Base-by-base conservation (phyloP, 179 eudicot species). In the Kewa caespitosa region DNA sequence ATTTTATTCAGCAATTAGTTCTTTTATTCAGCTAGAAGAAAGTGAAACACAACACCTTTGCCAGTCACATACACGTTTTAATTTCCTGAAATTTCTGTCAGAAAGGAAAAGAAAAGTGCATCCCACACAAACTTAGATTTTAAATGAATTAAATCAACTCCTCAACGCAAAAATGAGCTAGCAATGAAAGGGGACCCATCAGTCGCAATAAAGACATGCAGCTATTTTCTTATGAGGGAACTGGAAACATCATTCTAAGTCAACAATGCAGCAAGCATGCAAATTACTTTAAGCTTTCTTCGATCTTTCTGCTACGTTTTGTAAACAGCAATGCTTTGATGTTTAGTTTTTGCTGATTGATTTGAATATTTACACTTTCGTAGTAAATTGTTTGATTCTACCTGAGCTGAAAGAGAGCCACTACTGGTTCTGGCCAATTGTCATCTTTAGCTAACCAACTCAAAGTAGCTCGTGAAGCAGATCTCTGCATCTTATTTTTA, bases 1-100 rank as follows among this genome's bases (percentile, higher is more conserved):
- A 30, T 38, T 32, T 65, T 38, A 74, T 57, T 50, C 48, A 55
- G 43, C 59, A 69, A 70, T 9, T 42, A 55, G 31, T 55, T 20
- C 15, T 50, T 28, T 75, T 70, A 55, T 41, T 37, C n/a, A 18
- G 30, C 1, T 38, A 42, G 36, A 31, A 68, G 20, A 68, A 32
- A 32, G 61, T 3, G 31, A 23, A 25, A 4, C 32, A n/a, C 31
- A 25, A 55, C 31, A 1, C 31, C n/a, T 8, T 48, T 5, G 54
- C 20, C 54, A 48, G 54, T 48, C 54, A 48, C 1, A 14, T 48
- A 48, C 22, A 63, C 1, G 6, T 64, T 64, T 67, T 32, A 20
- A 38, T 13, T 11, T 41, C 46, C 72, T 13, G 15, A 41, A 41
- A n/a, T n/a, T n/a, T n/a, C n/a, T n/a, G n/a, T n/a, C n/a, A n/a